Evolutionary conservation across 2,329 filamentous ascomycete species (phyloP), one percentile per base, ranked within the genome.

Genomic region (Neonectria punicea): DNA sequence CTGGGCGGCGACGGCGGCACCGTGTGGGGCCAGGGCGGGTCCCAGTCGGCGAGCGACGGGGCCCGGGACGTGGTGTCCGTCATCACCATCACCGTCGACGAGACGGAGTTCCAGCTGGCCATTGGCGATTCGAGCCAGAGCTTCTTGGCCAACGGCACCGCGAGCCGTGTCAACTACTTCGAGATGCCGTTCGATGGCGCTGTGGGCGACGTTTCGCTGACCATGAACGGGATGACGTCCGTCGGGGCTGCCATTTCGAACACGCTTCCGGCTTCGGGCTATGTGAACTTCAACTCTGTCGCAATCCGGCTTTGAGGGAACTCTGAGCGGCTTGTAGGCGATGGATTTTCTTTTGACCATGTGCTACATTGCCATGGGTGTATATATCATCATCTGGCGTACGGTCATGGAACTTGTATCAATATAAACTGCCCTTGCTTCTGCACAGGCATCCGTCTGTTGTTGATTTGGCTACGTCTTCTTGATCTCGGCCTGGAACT

Each of bases 401-500:
- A 51, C n/a, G n/a, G 30, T 14, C 32, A 51, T 6, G 34, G 20
- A 41, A 6, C 13, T 64, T 62, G 28, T 46, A 43, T 36, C 1
- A 58, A 20, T 10, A 9, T 20, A 11, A n/a, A 8, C 8, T 28
- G 47, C 9, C 10, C 7, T 36, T 7, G 49, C 32, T 20, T 22
- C 46, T 18, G 9, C 16, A 16, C 9, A 6, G 25, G 47, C 11
- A 6, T 13, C 8, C 8, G 16, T 32, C 47, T n/a, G 30, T 34
- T 36, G 49, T 34, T 53, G 11, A 39, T 20, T 61, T 32, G 2
- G 34, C 34, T 64, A 70, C 1, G 58, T 20, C 74, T 85, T 86
- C 67, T 83, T 86, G 14, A 88, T 83, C 68, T 86, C 83, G 34
- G 76, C 73, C 73, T 84, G 83, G 68, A 88, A 89, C 67, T 84